phyloP scores from a whole-genome alignment of 768 basidiomycete genomes.

The Nevesoporus exiguus region DNA sequence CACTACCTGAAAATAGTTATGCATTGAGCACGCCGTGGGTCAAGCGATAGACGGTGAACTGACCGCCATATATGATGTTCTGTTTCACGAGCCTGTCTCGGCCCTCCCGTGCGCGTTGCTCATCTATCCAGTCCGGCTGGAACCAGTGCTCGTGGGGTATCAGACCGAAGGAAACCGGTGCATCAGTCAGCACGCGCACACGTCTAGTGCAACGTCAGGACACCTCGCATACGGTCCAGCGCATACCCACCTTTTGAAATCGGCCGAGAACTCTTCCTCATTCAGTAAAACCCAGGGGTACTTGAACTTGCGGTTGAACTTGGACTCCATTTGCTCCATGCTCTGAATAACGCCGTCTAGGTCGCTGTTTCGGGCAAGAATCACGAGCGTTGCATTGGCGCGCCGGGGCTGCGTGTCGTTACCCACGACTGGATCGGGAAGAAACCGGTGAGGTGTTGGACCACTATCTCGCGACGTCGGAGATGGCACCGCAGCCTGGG shows the following conservation, averaged over 20 bases:
- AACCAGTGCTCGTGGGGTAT: conserved; percentile 64
- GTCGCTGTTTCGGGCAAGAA: conserved; percentile 51
- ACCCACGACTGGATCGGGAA: conserved; percentile 1
- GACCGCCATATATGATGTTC: conserved; percentile 50
- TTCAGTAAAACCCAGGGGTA: conserved; percentile 69
- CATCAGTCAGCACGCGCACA: conserved; percentile 36
- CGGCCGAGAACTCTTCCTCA: conserved; percentile 52
- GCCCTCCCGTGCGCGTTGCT: conserved; percentile 51
- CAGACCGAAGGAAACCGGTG: conserved; percentile 49
- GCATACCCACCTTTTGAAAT: conserved; percentile 45
- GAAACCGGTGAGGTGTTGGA: conserved; percentile 2
- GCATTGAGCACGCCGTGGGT: conserved; percentile 1
- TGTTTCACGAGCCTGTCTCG: conserved; percentile 49
- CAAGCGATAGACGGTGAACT: conserved; percentile 13
- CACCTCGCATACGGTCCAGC: neutral
- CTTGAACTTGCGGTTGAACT: conserved; percentile 53
- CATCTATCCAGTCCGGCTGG: conserved; percentile 74
- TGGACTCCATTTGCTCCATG: conserved; percentile 53
- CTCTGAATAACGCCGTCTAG: conserved; percentile 42
- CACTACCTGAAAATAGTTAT: conserved; percentile 34
- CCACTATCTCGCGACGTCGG: neutral
- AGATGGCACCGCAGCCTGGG: neutral
- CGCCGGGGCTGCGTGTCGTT: conserved; percentile 12
- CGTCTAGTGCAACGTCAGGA: conserved; percentile 29
- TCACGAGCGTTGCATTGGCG: conserved; percentile 60